phyloP scores from a whole-genome alignment of 768 basidiomycete species.

The Obba rivulosa region DNA sequence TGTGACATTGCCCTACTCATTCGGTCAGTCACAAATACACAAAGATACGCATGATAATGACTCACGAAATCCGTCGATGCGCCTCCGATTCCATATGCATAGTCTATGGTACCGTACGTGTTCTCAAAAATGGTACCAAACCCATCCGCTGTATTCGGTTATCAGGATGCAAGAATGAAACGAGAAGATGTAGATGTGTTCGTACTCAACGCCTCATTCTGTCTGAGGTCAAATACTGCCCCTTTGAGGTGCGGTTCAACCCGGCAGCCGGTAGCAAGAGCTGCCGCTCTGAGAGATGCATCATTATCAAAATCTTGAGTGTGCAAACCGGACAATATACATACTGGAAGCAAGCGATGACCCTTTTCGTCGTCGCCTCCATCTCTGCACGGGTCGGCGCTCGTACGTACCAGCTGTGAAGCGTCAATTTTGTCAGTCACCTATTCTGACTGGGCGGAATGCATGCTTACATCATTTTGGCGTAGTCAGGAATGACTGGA shows the following conservation, averaged over 20 bases:
- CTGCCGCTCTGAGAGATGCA: constrained; percentile 48
- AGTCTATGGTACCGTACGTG: constrained; percentile 58
- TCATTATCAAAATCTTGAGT: neutral
- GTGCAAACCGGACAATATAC: constrained; percentile 12
- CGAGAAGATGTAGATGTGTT: neutral
- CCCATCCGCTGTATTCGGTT: constrained; percentile 44
- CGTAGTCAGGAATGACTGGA: constrained; percentile 78
- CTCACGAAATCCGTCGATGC: constrained; percentile 84
- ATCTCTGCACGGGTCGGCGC: constrained; percentile 64
- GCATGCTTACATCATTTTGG: constrained; percentile 54
- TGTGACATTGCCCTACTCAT: constrained; percentile 61
- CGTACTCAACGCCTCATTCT: constrained; percentile 61
- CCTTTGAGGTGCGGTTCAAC: constrained; percentile 34
- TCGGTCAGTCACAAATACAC: neutral
- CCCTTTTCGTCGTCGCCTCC: constrained; percentile 49
- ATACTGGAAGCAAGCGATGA: constrained; percentile 70
- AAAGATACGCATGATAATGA: constrained; percentile 3
- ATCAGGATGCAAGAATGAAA: neutral
- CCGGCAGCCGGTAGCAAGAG: constrained; percentile 59
- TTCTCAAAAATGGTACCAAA: constrained; percentile 56
- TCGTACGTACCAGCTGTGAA: constrained; percentile 61
- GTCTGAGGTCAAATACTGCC: constrained; percentile 52
- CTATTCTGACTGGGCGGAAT: too few relatives aligned
- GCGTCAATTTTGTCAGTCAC: neutral
- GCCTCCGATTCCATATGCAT: constrained; percentile 58